Conservation (phyloP, 2,329 filamentous ascomycete genomes). For the Tolypocladium ophioglossoides region DNA sequence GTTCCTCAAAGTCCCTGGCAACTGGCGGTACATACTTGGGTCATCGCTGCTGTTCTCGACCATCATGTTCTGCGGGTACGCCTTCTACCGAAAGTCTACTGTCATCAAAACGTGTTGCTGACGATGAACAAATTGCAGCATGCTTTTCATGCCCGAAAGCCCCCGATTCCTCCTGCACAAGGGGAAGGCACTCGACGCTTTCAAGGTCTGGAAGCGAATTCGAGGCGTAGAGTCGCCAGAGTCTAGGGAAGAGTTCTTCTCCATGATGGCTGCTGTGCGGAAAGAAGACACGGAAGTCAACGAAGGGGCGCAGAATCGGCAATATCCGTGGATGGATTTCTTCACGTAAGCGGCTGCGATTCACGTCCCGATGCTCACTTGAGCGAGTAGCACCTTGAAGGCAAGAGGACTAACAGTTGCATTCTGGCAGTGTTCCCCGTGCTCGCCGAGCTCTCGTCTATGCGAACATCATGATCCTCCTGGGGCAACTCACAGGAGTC, state of each 20-base stretch:
- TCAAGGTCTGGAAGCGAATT: slow-evolving; percentile 63
- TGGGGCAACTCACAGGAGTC: slow-evolving; percentile 61
- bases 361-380: neutral
- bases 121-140: slow-evolving; percentile 31
- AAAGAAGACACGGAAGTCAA: slow-evolving; percentile 42
- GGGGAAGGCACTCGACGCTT: slow-evolving; percentile 31
- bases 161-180: slow-evolving; percentile 64
- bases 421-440: slow-evolving; percentile 36
- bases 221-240: slow-evolving; percentile 48
- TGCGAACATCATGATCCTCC: slow-evolving; percentile 58
- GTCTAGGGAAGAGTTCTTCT: slow-evolving; percentile 57
- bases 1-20: slow-evolving; percentile 57
- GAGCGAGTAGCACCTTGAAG: neutral
- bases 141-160: slow-evolving; percentile 61
- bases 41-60: slow-evolving; percentile 59
- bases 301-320: slow-evolving; percentile 40
- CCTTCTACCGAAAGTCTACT: neutral
- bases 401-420: neutral
- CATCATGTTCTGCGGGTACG: slow-evolving; percentile 24
- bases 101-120: slow-evolving; percentile 25
- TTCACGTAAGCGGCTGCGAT: slow-evolving; percentile 38
- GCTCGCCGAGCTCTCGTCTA: slow-evolving; percentile 56
- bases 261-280: slow-evolving; percentile 55
- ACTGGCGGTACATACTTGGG: slow-evolving; percentile 66
- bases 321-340: slow-evolving; percentile 63